A percentile compares a stretch with the other conserved stretches of the same genome.
These are phyloP conservation scores for Gastrolobium bilobum DNA, from an alignment of 306 rosid genomes.

Conservation along the genomic window DNA sequence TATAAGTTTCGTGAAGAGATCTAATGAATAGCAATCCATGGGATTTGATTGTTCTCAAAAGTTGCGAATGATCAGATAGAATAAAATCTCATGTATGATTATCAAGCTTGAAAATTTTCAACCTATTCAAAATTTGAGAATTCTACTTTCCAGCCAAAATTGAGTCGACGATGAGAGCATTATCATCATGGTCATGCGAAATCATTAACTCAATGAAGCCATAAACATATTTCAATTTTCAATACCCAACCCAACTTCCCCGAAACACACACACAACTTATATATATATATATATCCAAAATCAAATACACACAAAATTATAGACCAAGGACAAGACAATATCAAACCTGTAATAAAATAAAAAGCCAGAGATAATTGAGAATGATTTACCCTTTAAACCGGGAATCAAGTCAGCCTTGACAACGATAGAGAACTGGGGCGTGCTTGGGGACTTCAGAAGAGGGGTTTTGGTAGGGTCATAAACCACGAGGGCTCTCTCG, in stretches of 20 bases:
- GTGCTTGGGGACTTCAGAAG: slow-evolving; percentile 46
- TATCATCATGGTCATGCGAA: neutral
- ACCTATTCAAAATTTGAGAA: neutral
- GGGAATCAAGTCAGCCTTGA: slow-evolving; percentile 57
- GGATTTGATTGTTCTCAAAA: slow-evolving; percentile 19
- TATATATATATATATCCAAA: no score
- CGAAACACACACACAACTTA: no score
- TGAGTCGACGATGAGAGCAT: slow-evolving; percentile 7
- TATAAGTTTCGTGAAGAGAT: slow-evolving; percentile 33
- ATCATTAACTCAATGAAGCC: neutral
- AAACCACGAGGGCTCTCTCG: slow-evolving; percentile 59
- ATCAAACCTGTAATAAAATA: no score
- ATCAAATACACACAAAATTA: no score
- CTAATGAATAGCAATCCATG: neutral
- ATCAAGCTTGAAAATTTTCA: neutral
- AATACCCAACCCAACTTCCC: no score
- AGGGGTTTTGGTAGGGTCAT: slow-evolving; percentile 35
- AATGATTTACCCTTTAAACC: slow-evolving; percentile 52
- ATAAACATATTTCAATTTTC: no score
- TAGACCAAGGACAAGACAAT: no score
- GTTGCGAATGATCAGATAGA: neutral
- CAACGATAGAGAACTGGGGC: slow-evolving; percentile 50
- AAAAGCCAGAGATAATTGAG: no score
- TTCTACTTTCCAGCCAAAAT: neutral
- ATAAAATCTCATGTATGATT: neutral